phyloP scores from a whole-genome alignment of 345 rosid species.

The Erucastrum elatum region DNA sequence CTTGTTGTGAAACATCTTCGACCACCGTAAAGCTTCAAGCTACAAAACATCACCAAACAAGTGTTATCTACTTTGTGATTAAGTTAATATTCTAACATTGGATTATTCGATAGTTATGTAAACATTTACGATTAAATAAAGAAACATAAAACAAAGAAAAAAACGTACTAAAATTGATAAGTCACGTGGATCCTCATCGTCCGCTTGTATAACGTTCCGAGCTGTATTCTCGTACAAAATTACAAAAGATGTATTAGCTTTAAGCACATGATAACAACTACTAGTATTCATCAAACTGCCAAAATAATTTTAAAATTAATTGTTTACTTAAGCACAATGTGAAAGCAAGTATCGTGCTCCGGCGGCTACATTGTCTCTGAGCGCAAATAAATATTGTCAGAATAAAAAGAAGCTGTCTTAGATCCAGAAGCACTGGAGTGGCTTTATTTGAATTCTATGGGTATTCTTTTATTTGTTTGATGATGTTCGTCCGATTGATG shows the following conservation, averaged over 20 bases:
- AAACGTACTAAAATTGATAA: neutral
- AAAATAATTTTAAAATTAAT: neutral
- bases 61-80: constrained; percentile 8
- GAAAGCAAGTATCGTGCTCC: constrained; percentile 13
- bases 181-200: constrained; percentile 35
- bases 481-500: neutral
- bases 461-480: neutral
- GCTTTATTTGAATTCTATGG: constrained; percentile 9
- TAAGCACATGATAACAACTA: constrained; percentile 38
- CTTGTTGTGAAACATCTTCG: constrained; percentile 16
- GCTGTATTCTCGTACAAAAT: constrained; percentile 21
- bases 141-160: neutral
- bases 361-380: constrained; percentile 24
- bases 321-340: constrained; percentile 6
- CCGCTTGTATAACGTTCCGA: constrained; percentile 14
- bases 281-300: constrained; percentile 6
- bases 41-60: constrained; percentile 6
- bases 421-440: constrained; percentile 36
- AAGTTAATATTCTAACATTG: neutral
- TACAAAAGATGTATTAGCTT: constrained; percentile 33
- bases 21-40: constrained; percentile 16
- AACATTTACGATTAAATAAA: neutral
- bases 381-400: constrained; percentile 6
- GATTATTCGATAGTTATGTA: neutral
- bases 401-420: constrained; percentile 21